Evolutionary conservation across 2,329 filamentous ascomycete genomes (phyloP).

Genomic region (Talaromyces sp.): DNA sequence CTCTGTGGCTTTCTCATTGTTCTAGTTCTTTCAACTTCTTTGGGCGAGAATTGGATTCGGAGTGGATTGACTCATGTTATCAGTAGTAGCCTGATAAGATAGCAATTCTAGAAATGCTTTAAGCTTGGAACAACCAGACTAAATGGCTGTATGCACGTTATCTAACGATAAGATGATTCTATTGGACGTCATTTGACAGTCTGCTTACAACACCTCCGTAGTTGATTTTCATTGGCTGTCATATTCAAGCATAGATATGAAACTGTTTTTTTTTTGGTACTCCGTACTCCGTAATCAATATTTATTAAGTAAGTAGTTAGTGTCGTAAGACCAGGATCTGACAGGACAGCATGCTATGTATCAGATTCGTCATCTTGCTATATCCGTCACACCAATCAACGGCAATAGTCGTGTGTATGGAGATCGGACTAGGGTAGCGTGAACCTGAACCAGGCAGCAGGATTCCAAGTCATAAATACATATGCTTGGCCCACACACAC

Average conservation of each 20-base stretch:
- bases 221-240: not conserved
- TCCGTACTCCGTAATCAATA: not conserved
- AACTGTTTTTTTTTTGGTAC: not conserved
- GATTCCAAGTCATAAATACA: not conserved
- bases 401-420: not conserved
- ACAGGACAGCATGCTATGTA: not conserved
- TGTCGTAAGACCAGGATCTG: not conserved
- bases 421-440: not conserved
- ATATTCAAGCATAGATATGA: not conserved
- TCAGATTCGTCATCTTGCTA: conserved; percentile 5
- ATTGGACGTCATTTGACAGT: not conserved
- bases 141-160: not conserved
- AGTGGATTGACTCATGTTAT: not conserved
- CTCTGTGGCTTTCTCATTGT: not conserved
- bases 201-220: not conserved
- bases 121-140: not conserved
- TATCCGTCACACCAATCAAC: conserved; percentile 4
- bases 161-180: not conserved
- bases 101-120: not conserved
- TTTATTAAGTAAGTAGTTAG: not conserved
- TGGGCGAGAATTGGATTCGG: not conserved
- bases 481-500: not conserved
- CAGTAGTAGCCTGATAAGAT: not conserved
- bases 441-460: conserved; percentile 6
- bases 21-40: not conserved